Conservation (phyloP, 805 yeast genomes). For the Yarrowia divulgata region DNA sequence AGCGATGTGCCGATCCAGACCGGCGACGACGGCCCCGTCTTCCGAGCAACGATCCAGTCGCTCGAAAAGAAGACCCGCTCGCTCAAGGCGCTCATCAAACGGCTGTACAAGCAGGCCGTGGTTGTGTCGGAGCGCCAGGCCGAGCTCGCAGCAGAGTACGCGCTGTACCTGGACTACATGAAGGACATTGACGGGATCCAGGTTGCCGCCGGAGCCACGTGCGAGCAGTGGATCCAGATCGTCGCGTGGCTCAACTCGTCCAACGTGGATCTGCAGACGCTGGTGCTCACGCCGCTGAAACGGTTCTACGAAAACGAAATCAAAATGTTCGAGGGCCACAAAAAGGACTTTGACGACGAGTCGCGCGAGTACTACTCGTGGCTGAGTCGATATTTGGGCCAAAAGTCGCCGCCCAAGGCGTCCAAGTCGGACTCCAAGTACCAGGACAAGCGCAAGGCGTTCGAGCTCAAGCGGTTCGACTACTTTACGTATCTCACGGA, state of each 20-base stretch:
- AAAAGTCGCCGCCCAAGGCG: constrained; percentile 48
- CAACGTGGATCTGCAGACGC: constrained; percentile 48
- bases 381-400: constrained; percentile 54
- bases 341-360: constrained; percentile 56
- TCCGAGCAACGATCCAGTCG: constrained; percentile 52
- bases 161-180: constrained; percentile 49
- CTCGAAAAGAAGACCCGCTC: constrained; percentile 52
- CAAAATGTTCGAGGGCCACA: constrained; percentile 52
- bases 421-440: constrained; percentile 53
- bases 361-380: constrained; percentile 55
- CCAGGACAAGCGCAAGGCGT: constrained; percentile 51
- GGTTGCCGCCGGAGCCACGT: constrained; percentile 49
- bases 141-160: constrained; percentile 50
- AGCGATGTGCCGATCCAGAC: constrained; percentile 24
- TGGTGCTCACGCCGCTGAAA: constrained; percentile 53
- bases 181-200: constrained; percentile 48
- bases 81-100: constrained; percentile 51
- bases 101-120: constrained; percentile 51
- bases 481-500: constrained; percentile 54
- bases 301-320: constrained; percentile 54
- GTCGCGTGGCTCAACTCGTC: constrained; percentile 41
- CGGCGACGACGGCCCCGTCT: constrained; percentile 55
- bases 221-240: constrained; percentile 44
- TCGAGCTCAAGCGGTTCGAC: constrained; percentile 55
- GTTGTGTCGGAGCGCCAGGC: constrained; percentile 49